Percentiles rank a stretch among this genome's conserved stretches.
Evolutionary conservation across 2,329 filamentous ascomycete species (phyloP).

Genomic region (Fusarium virguliforme): DNA sequence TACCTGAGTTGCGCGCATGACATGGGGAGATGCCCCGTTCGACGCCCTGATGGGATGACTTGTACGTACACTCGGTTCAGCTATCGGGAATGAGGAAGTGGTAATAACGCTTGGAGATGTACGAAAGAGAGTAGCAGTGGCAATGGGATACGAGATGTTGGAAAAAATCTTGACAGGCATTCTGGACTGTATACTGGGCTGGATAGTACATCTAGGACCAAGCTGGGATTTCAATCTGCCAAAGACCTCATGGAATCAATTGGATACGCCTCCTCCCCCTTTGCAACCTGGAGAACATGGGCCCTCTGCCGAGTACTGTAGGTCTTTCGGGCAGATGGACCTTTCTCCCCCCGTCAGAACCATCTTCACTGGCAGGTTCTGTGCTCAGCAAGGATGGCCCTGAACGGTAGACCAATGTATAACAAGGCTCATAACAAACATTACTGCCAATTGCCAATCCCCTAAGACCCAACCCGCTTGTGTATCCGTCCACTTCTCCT

Average conservation of each 20-base stretch:
- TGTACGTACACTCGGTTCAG: neutral
- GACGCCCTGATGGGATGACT: neutral
- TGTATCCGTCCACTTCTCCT: neutral
- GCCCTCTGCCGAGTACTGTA: neutral
- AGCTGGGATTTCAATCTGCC: neutral
- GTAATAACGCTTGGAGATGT: neutral
- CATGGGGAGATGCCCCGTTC: neutral
- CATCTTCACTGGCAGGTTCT: too few species aligned
- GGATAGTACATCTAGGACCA: neutral
- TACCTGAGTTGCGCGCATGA: neutral
- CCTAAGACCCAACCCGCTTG: neutral
- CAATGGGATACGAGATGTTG: neutral
- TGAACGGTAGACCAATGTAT: too few species aligned
- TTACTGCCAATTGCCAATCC: too few species aligned
- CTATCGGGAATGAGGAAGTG: neutral
- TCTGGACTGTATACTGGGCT: neutral
- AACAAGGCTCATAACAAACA: too few species aligned
- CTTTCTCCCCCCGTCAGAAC: too few species aligned
- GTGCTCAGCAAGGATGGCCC: too few species aligned
- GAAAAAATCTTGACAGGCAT: too few species aligned
- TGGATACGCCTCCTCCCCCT: too few species aligned
- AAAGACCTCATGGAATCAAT: neutral
- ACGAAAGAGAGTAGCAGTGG: neutral
- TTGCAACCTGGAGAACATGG: too few species aligned
- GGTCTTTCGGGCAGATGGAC: neutral